A percentile compares a stretch with the other conserved stretches of the same genome.
Conservation (phyloP, 2,329 filamentous ascomycete species). For the Cylindrodendrum hubeiense region DNA sequence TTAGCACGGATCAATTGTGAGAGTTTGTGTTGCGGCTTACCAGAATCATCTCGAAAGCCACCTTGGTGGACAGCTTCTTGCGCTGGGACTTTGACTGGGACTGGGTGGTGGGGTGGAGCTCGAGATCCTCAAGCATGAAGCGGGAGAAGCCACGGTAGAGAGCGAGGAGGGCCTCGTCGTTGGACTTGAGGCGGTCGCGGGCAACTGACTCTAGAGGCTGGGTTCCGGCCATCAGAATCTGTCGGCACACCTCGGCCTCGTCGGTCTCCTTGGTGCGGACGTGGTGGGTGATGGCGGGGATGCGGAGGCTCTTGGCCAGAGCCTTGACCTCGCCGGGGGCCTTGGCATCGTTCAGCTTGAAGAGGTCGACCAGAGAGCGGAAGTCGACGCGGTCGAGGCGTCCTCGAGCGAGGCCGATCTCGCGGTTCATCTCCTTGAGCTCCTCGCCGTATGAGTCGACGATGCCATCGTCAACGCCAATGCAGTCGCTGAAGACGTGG, state of each 20-base stretch:
- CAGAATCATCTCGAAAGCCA: constrained; percentile 52
- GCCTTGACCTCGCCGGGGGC: not conserved
- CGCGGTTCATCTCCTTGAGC: constrained; percentile 53
- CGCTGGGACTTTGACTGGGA: constrained; percentile 43
- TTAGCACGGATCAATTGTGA: no score
- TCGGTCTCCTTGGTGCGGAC: constrained; percentile 41
- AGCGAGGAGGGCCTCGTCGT: constrained; percentile 55
- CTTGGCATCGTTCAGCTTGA: constrained; percentile 53
- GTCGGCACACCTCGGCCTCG: constrained; percentile 48
- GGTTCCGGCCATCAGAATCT: constrained; percentile 51
- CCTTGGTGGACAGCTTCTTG: constrained; percentile 45
- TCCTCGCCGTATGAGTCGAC: constrained; percentile 54
- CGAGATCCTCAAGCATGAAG: constrained; percentile 59
- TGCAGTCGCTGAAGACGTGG: constrained; percentile 57
- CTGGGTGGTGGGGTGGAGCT: constrained; percentile 41
- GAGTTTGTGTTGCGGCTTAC: constrained; percentile 29
- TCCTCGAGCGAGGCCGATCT: constrained; percentile 39
- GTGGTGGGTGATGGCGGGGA: constrained; percentile 53
- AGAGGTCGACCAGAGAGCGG: constrained; percentile 45
- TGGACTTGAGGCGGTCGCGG: constrained; percentile 43
- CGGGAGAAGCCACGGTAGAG: constrained; percentile 73
- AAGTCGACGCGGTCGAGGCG: constrained; percentile 43
- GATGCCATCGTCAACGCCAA: constrained; percentile 57
- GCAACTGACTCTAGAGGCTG: constrained; percentile 47
- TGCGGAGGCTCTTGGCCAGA: not conserved